Evolutionary conservation across 495 filamentous ascomycete species (phyloP).

Genomic region (Talaromyces adpressus): DNA sequence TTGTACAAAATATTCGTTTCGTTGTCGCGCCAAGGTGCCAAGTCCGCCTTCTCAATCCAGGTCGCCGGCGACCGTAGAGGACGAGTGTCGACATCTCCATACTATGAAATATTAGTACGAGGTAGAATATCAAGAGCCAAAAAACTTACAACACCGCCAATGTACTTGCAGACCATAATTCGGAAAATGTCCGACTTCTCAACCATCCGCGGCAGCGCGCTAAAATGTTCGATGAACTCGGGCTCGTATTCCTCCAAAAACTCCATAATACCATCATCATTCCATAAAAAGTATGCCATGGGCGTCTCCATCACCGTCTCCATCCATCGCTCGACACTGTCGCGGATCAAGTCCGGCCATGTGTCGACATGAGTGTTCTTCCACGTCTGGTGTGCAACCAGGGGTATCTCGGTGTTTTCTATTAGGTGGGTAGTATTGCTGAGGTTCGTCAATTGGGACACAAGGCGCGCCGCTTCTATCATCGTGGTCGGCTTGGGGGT

Average conservation of each 20-base stretch:
- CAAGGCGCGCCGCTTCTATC: slow-evolving; percentile 8
- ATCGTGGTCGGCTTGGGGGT: slow-evolving; percentile 7
- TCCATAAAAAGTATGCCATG: slow-evolving; percentile 17
- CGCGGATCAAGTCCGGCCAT: slow-evolving; percentile 10
- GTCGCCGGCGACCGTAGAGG: slow-evolving; percentile 13
- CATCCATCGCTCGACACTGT: slow-evolving; percentile 15
- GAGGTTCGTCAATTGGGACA: slow-evolving; percentile 1
- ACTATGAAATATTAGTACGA: slow-evolving; percentile 5
- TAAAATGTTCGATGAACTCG: slow-evolving; percentile 8
- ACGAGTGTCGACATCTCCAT: slow-evolving; percentile 13
- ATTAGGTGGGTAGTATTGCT: slow-evolving; percentile 2
- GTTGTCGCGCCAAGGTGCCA: slow-evolving; percentile 10
- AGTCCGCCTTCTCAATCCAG: slow-evolving; percentile 11
- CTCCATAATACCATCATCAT: slow-evolving; percentile 10
- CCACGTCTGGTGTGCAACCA: slow-evolving; percentile 17
- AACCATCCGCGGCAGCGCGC: slow-evolving; percentile 8
- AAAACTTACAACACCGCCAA: slow-evolving; percentile 12
- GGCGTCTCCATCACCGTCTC: slow-evolving; percentile 2
- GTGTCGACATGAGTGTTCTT: slow-evolving; percentile 13
- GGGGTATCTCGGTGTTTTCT: slow-evolving; percentile 11
- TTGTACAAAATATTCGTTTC: slow-evolving; percentile 9
- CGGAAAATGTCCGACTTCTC: slow-evolving; percentile 15
- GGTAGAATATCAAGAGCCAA: neutral
- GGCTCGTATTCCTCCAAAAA: slow-evolving; percentile 10
- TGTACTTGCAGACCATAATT: slow-evolving; percentile 11